Conservation (phyloP, 2,329 filamentous ascomycete genomes). For the Monosporascus cannonballus region DNA sequence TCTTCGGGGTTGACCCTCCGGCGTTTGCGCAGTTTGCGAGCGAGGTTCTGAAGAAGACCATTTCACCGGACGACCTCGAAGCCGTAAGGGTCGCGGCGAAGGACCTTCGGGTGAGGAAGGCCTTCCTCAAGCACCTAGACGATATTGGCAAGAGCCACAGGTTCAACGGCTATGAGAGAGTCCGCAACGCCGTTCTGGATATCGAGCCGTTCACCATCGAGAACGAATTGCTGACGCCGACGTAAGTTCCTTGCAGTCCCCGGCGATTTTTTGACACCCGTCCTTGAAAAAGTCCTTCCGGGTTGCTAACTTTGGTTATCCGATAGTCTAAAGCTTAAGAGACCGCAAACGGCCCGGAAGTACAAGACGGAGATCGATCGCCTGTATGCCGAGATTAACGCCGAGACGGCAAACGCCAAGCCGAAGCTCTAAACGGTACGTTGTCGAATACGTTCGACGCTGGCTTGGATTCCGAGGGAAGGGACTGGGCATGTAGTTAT, state of each 20-base stretch:
- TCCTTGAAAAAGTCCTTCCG: not conserved
- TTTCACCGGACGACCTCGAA: constrained; percentile 58
- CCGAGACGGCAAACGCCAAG: constrained; percentile 29
- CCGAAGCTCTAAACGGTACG: constrained; percentile 36
- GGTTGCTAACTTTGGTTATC: constrained; percentile 10
- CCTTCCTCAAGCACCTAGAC: constrained; percentile 73
- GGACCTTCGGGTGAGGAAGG: constrained; percentile 65
- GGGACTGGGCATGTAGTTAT: too few species aligned
- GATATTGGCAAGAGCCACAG: constrained; percentile 74
- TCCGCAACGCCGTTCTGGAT: constrained; percentile 67
- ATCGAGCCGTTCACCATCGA: constrained; percentile 90
- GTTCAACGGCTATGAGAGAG: constrained; percentile 86
- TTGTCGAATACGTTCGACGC: too few species aligned
- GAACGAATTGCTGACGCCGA: constrained; percentile 83
- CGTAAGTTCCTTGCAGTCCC: constrained; percentile 49
- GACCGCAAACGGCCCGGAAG: constrained; percentile 47
- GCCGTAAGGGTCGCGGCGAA: constrained; percentile 61
- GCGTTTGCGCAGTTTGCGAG: constrained; percentile 75
- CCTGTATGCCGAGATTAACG: constrained; percentile 51
- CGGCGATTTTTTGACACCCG: not conserved
- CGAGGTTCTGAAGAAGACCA: constrained; percentile 64
- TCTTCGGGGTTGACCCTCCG: constrained; percentile 84
- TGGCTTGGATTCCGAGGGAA: too few species aligned
- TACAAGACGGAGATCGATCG: constrained; percentile 47
- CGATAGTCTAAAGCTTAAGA: constrained; percentile 52